Evolutionary conservation across 768 basidiomycete species (phyloP), one percentile per base, ranked within the genome.

Genomic region (Cubamyces lactineus): DNA sequence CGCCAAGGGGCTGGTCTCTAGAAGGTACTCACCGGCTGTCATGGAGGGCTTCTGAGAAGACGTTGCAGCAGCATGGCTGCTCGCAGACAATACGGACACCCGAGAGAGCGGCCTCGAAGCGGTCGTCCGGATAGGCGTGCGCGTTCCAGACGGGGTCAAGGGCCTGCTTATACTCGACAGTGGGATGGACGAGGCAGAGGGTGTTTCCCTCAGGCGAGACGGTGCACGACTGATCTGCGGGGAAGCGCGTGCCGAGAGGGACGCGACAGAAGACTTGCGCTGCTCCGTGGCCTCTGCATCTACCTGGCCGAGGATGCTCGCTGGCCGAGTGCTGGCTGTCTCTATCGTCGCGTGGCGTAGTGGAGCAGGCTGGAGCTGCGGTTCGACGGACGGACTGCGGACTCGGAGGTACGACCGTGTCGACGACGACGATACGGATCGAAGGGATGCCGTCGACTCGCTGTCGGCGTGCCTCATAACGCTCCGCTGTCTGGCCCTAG

Each of bases 371-470:
- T 47, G n/a, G 16, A 16, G 39, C 15, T 34, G 43, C n/a, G 23
- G 45, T 15, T 17, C 12, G 13, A 12, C 39, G 8, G 16, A 2
- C 2, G 50, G 40, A n/a, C 12, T 40, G 15, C 47, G 54, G n/a
- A 28, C 41, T 9, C 49, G 46, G n/a, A 38, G 17, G 12, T 41
- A 30, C 15, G 62, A 48, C 2, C 45, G 19, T 2, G 57, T 52
- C 5, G 55, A 17, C 2, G 54, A 43, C 3, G 63, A 51, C 5
- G 58, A 45, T 16, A 51, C 63, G 19, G 58, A 52, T 7, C 45
- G 63, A 15, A 64, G 47, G 4, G 63, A 64, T 1, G 48, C 3
- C 4, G 63, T 64, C 1, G 58, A 64, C 42, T 64, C 63, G 63
- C 63, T 60, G n/a, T 59, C 52, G 1, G 48, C 19, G 15, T 55